Base-by-base conservation (phyloP, 2,329 filamentous ascomycete genomes). In the Mycocentrospora acerina region DNA sequence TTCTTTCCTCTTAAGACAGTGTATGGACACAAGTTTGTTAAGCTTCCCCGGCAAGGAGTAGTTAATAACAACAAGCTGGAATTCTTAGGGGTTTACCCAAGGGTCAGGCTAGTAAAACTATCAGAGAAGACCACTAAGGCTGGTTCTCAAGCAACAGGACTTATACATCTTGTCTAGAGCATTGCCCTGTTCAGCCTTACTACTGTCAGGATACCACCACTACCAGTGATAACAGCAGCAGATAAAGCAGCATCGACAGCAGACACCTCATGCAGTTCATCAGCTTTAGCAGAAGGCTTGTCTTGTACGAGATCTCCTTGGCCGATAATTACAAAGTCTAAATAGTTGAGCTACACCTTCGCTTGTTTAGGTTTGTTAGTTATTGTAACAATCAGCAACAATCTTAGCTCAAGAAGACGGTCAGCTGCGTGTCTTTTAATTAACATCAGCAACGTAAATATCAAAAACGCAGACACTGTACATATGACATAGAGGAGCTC, bases 281-380 rank as follows among this genome's bases (percentile, higher is more conserved):
- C 33, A 55, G 47, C 52, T 55, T 34, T 12, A 55, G 44, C 31
- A 55, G 47, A 39, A 56, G 48, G 44, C 43, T 40, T 27, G 26
- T 4, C 41, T 46, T 27, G 18, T 51, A 25, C 22, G 25, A 17
- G 32, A 48, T 4, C 40, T 40, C 10, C 40, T 54, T 32, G 11
- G 33, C 12, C 47, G 46, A 7, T 25, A 43, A 16, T 51, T 40
- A 24, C 37, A 55, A 42, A 55, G 46, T 36, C 49, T 42, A 30
- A 43, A 30, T 6, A 55, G 27, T 26, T 18, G 40, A 19, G 48
- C 44, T 35, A 38, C 53, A 13, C 8, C 7, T n/a, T 32, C 51
- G 35, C 38, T 55, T 43, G 35, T 49, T 26, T 53, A 45, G 35
- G 32, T 44, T 26, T 44, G 29, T 33, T 24, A 53, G 32, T 29